These are phyloP conservation scores for Beauveria bassiana DNA, from an alignment of 2,329 filamentous ascomycete species.

Conservation along the genomic window DNA sequence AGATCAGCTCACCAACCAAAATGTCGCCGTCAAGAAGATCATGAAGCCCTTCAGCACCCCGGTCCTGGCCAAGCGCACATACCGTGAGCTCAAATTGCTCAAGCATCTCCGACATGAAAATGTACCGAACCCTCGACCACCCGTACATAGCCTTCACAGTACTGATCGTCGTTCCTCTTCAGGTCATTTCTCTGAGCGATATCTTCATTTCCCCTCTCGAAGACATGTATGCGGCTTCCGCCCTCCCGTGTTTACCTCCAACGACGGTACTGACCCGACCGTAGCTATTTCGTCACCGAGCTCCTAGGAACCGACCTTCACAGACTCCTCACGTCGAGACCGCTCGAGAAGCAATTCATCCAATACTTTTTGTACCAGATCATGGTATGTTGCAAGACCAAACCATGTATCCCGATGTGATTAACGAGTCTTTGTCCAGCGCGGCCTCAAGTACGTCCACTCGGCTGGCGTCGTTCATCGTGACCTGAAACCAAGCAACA, in stretches of 20 bases:
- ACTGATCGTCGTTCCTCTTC: slow-evolving; percentile 12
- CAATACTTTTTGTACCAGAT: slow-evolving; percentile 99
- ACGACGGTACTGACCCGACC: slow-evolving; percentile 14
- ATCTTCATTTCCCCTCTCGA: slow-evolving; percentile 99
- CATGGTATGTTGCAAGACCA: slow-evolving; percentile 54
- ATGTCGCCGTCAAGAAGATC: slow-evolving; percentile 99
- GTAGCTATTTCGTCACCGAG: slow-evolving; percentile 95
- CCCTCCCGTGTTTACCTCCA: slow-evolving; percentile 16
- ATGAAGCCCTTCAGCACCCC: slow-evolving; percentile 99
- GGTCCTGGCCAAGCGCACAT: slow-evolving; percentile 93
- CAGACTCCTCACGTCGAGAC: slow-evolving; percentile 86
- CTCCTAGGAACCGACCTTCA: slow-evolving; percentile 94
- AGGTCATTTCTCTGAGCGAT: slow-evolving; percentile 97
- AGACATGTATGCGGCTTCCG: slow-evolving; percentile 66
- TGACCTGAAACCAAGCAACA: slow-evolving; percentile 97
- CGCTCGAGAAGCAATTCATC: slow-evolving; percentile 98
- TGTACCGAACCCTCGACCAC: slow-evolving; percentile 39
- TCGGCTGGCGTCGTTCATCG: slow-evolving; percentile 96
- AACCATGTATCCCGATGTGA: neutral
- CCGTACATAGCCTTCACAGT: neutral
- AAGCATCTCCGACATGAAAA: slow-evolving; percentile 98
- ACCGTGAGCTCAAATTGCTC: slow-evolving; percentile 91
- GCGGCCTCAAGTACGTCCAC: slow-evolving; percentile 97
- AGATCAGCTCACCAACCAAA: slow-evolving; percentile 94
- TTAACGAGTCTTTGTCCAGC: slow-evolving; percentile 42